Evolutionary conservation across 148 eudicot species (phyloP).

Genomic region (Rheum nobile): DNA sequence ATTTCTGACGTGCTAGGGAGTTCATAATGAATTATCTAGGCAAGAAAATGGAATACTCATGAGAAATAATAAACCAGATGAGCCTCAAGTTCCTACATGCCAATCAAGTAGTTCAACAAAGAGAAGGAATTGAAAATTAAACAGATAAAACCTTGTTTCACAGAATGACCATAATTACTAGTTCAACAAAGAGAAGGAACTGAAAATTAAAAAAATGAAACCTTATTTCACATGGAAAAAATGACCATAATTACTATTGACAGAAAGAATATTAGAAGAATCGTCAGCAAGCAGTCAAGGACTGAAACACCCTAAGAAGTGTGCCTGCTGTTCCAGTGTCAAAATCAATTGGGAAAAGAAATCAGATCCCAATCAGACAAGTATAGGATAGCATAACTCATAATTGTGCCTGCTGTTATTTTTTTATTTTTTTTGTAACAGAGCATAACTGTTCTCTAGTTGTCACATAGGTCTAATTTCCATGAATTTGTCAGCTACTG

Average conservation of each 20-base stretch:
- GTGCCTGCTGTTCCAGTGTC: too few species aligned
- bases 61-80: not conserved
- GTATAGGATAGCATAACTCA: not conserved
- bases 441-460: not conserved
- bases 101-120: not conserved
- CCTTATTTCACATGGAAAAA: not conserved
- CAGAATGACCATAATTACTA: too few species aligned
- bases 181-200: too few species aligned
- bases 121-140: not conserved
- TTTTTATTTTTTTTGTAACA: not conserved
- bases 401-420: too few species aligned
- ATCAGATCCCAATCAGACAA: not conserved
- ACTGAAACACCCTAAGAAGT: not conserved
- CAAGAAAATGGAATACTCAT: not conserved
- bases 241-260: not conserved
- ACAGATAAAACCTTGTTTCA: too few species aligned
- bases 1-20: conserved; percentile 73
- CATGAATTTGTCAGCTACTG: not conserved
- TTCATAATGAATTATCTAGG: conserved; percentile 80
- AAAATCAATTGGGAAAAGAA: not conserved
- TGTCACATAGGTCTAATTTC: not conserved
- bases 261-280: not conserved
- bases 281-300: not conserved
- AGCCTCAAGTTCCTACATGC: not conserved
- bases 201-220: not conserved